A percentile compares a stretch with the other conserved stretches of the same genome.
phyloP scores from a whole-genome alignment of 495 filamentous ascomycete species.

The Hypoxylon intermedium region DNA sequence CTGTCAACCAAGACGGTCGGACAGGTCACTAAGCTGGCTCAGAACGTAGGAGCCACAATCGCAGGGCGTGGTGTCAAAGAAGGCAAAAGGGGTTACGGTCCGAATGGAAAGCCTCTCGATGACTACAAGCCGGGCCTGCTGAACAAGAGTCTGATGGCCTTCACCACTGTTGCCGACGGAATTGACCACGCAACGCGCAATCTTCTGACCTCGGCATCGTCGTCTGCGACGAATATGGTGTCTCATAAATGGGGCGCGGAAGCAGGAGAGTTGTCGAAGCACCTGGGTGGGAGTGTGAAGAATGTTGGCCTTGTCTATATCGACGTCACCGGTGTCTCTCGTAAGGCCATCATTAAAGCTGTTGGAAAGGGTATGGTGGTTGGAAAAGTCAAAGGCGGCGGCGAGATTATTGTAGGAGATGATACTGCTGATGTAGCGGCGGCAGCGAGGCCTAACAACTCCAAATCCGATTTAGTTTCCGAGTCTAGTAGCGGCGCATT shows the following conservation, averaged over 20 bases:
- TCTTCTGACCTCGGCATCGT: constrained; percentile 73
- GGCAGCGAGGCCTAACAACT: constrained; percentile 10
- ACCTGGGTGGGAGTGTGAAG: constrained; percentile 83
- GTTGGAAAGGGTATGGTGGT: constrained; percentile 99
- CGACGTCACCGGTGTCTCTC: constrained; percentile 88
- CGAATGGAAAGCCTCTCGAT: constrained; percentile 66
- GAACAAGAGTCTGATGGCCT: constrained; percentile 95
- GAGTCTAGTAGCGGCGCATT: constrained; percentile 26
- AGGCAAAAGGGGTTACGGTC: constrained; percentile 61
- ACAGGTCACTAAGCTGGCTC: constrained; percentile 77
- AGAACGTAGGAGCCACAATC: constrained; percentile 83
- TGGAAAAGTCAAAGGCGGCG: constrained; percentile 84
- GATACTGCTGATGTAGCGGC: constrained; percentile 64
- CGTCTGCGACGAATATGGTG: constrained; percentile 81
- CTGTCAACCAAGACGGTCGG: constrained; percentile 84
- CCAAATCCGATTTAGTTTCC: constrained; percentile 8
- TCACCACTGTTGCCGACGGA: constrained; percentile 92
- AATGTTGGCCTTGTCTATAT: constrained; percentile 99
- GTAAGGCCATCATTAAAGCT: constrained; percentile 84
- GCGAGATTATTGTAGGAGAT: constrained; percentile 82
- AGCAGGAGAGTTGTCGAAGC: constrained; percentile 74
- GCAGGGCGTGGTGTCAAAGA: constrained; percentile 64
- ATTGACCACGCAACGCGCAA: constrained; percentile 83
- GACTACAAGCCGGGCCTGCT: constrained; percentile 86
- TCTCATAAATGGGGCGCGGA: constrained; percentile 84